A percentile compares a stretch with the other conserved stretches of the same genome.
phyloP scores from a whole-genome alignment of 108 stramenopile species.

The Nannochloropsis oceanica region DNA sequence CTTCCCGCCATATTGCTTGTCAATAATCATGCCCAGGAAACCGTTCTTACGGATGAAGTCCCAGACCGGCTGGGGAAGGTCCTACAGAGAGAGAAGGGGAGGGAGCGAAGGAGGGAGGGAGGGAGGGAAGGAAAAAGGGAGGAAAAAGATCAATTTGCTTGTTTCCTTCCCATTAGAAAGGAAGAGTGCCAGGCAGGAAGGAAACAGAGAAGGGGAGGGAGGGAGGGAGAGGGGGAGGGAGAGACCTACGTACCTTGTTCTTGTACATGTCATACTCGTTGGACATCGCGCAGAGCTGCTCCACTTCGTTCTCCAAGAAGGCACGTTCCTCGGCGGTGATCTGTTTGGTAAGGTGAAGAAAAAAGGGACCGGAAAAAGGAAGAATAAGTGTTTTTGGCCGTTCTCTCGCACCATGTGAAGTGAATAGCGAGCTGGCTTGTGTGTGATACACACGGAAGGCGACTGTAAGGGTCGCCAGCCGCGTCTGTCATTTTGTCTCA shows the following conservation, averaged over 20 bases:
- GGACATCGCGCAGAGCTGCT: conserved; percentile 62
- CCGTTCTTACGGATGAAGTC: conserved; percentile 66
- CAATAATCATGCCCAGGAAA: conserved; percentile 92
- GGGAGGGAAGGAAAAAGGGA: not conserved
- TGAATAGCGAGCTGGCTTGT: too few species aligned
- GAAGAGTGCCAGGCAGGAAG: not conserved
- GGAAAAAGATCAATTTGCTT: too few species aligned
- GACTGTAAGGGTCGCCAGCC: too few species aligned
- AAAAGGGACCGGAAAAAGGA: too few species aligned
- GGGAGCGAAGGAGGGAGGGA: not conserved
- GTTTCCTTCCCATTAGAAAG: not conserved
- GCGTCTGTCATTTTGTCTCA: not conserved
- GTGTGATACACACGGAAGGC: too few species aligned
- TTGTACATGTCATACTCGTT: conserved; percentile 79
- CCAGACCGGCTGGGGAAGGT: conserved; percentile 32
- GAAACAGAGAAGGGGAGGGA: not conserved
- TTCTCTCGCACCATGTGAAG: too few species aligned
- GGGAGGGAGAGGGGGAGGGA: not conserved
- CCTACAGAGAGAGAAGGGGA: not conserved
- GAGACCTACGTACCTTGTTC: conserved; percentile 1
- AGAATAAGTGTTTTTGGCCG: too few species aligned
- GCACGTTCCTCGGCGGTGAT: not conserved
- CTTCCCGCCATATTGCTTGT: conserved; percentile 86
- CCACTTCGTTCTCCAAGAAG: conserved; percentile 33
- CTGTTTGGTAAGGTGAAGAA: not conserved